These are phyloP conservation scores for Skeletonema menzelii DNA, from an alignment of 108 stramenopile genomes.

Conservation along the genomic window DNA sequence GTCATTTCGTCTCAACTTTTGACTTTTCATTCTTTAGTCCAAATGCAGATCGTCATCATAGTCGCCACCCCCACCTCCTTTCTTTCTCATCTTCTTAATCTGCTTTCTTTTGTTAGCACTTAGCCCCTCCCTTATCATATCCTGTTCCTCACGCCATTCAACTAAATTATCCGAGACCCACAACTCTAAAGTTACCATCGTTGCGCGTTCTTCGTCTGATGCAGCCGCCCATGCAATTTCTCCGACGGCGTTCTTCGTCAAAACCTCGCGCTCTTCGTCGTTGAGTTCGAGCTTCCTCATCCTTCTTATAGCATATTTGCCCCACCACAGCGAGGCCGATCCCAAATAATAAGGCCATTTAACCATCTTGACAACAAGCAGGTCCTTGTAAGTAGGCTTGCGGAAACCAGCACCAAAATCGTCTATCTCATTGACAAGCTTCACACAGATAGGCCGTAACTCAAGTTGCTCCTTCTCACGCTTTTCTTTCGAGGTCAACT, in stretches of 20 bases:
- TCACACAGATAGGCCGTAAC: conserved; percentile 68
- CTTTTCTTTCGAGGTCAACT: conserved; percentile 66
- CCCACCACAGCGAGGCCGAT: conserved; percentile 55
- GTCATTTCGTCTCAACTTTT: background rate
- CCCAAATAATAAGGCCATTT: conserved; percentile 61
- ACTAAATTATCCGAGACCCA: conserved; percentile 74
- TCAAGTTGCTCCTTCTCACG: conserved; percentile 62
- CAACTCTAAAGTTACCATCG: conserved; percentile 70
- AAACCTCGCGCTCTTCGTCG: conserved; percentile 70
- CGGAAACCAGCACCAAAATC: conserved; percentile 91
- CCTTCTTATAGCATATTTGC: conserved; percentile 59
- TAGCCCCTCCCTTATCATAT: conserved; percentile 58
- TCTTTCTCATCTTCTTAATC: conserved; percentile 43
- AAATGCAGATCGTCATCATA: conserved; percentile 18
- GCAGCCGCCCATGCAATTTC: conserved; percentile 71
- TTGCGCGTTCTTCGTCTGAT: conserved; percentile 66
- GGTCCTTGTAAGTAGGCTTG: conserved; percentile 80
- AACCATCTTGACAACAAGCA: conserved; percentile 66
- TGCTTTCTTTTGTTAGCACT: conserved; percentile 63
- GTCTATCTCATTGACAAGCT: conserved; percentile 70
- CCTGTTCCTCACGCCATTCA: conserved; percentile 81
- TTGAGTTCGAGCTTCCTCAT: conserved; percentile 57
- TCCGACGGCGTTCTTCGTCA: conserved; percentile 83
- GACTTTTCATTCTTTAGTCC: background rate
- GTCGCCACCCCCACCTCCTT: background rate